Evolutionary conservation across 1,139 yeast species (phyloP).

Genomic region (Blastobotrys illinoisensis): DNA sequence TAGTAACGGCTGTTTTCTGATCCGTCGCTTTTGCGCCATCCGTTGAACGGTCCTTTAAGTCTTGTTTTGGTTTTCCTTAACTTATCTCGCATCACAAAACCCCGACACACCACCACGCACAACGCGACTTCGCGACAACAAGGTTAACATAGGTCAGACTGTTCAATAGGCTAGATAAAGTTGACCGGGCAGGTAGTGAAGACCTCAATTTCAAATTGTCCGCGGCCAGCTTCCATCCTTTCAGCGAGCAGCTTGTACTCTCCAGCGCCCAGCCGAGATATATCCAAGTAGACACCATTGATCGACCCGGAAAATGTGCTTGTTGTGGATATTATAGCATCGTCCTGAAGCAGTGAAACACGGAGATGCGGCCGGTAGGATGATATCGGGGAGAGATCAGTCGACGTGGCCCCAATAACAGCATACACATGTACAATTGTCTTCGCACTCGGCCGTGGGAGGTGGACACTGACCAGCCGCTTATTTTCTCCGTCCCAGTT

Average conservation of each 20-base stretch:
- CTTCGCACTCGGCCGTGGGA: conserved; percentile 8
- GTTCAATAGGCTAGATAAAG: background rate
- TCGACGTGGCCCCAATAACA: conserved; percentile 4
- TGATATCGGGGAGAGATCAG: background rate
- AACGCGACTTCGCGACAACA: background rate
- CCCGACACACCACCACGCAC: too few relatives aligned
- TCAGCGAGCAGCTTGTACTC: conserved; percentile 15
- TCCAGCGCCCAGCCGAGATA: conserved; percentile 12
- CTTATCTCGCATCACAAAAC: too few relatives aligned
- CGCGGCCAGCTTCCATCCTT: conserved; percentile 30
- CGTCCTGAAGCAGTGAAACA: conserved; percentile 28
- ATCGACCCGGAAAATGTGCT: conserved; percentile 41
- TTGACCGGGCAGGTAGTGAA: conserved; percentile 6
- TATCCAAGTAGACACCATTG: conserved; percentile 44
- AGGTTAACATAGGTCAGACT: too few relatives aligned
- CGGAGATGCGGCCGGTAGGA: conserved; percentile 27
- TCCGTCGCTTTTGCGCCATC: conserved; percentile 15
- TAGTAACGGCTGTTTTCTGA: conserved; percentile 30
- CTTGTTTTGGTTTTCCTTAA: background rate
- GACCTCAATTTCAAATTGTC: conserved; percentile 14
- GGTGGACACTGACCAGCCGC: conserved; percentile 8
- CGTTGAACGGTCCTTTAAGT: conserved; percentile 2
- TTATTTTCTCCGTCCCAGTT: conserved; percentile 18
- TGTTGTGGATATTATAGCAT: conserved; percentile 29
- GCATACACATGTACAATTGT: conserved; percentile 10